These are phyloP conservation scores for Xylaria multiplex DNA, from an alignment of 2,329 filamentous ascomycete species.

Conservation along the genomic window DNA sequence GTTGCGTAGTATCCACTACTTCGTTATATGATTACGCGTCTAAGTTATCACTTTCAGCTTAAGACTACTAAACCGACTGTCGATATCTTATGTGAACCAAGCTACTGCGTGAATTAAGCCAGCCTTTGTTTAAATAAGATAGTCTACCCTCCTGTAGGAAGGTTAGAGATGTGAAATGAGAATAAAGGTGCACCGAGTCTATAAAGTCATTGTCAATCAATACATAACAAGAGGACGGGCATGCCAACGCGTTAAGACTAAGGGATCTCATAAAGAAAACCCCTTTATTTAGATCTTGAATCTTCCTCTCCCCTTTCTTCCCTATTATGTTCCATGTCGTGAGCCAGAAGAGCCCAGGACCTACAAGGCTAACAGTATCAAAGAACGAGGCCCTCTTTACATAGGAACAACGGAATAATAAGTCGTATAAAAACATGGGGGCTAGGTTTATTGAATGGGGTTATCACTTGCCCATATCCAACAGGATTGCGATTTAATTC, in stretches of 20 bases:
- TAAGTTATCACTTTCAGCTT: not conserved
- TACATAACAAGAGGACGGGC: not conserved
- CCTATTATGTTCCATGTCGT: not conserved
- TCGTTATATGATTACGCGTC: not conserved
- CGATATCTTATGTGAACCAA: not conserved
- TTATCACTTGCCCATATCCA: not conserved
- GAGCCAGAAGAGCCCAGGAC: not conserved
- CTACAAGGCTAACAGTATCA: conserved; percentile 5
- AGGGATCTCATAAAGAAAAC: not conserved
- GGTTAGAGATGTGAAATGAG: not conserved
- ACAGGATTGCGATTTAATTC: not conserved
- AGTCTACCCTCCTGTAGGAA: not conserved
- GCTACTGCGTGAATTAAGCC: not conserved
- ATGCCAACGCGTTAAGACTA: not conserved
- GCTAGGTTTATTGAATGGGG: not conserved
- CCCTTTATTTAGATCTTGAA: not conserved
- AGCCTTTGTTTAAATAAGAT: not conserved
- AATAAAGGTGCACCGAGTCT: not conserved
- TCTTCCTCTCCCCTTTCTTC: not conserved
- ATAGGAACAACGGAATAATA: conserved; percentile 21
- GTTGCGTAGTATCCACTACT: not conserved
- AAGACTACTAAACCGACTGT: not conserved
- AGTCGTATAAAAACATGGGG: conserved; percentile 2
- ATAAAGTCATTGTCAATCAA: too few relatives aligned
- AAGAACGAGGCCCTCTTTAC: conserved; percentile 8